These are phyloP conservation scores for Zizania palustris DNA, from an alignment of 202 grass and related monocot genomes.

Conservation along the genomic window DNA sequence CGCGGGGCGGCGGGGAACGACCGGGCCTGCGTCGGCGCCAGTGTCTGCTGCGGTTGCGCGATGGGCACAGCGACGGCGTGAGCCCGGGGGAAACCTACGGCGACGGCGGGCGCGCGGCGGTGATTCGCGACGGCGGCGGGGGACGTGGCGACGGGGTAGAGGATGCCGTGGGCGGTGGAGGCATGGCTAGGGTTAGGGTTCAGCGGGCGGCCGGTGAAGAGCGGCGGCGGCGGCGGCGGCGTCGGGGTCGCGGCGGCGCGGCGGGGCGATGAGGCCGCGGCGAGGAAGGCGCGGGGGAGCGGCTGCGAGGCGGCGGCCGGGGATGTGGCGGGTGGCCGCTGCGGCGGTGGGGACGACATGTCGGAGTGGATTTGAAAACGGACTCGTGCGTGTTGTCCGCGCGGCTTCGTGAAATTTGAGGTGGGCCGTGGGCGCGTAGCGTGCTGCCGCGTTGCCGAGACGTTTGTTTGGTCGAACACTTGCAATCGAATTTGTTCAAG, in stretches of 20 bases:
- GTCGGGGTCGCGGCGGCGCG: not conserved
- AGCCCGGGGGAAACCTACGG: conserved; percentile 41
- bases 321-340: conserved; percentile 33
- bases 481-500: no score
- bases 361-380: not conserved
- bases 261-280: conserved; percentile 28
- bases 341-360: conserved; percentile 65
- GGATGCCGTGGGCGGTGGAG: conserved; percentile 54
- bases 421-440: not conserved
- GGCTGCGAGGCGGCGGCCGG: conserved; percentile 23
- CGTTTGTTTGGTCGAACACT: no score
- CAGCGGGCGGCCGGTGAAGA: conserved; percentile 60
- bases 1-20: conserved; percentile 42
- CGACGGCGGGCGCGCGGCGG: conserved; percentile 26
- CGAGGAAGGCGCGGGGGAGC: conserved; percentile 51
- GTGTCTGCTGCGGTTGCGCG: conserved; percentile 36
- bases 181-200: conserved; percentile 63
- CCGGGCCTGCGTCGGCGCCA: conserved; percentile 36
- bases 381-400: no score
- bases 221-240: conserved; percentile 19
- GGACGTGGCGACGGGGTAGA: conserved; percentile 51
- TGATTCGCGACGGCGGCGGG: conserved; percentile 24
- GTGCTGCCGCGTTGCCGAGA: no score
- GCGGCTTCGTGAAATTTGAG: not conserved
- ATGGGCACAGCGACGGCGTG: conserved; percentile 45